phyloP scores from a whole-genome alignment of 306 rosid genomes.

The Senna tora region DNA sequence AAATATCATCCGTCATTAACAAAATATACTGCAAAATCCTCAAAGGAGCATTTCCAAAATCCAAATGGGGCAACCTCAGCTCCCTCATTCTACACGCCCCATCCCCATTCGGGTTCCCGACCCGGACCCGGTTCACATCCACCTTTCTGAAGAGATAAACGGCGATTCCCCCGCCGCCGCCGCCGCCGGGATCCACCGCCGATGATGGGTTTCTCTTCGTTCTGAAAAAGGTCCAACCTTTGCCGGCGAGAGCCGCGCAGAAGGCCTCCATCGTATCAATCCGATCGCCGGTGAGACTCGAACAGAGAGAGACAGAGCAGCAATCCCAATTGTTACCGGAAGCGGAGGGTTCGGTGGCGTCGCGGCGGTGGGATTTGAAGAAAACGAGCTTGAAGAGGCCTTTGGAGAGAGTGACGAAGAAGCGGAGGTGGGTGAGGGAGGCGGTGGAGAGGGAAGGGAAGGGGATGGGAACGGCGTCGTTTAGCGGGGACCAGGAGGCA shows the following conservation, averaged over 20 bases:
- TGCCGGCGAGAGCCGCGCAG: conserved; percentile 59
- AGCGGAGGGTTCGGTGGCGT: conserved; percentile 12
- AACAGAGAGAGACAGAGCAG: conserved; percentile 53
- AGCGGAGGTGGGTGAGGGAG: conserved; percentile 58
- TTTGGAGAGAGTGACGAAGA: conserved; percentile 51
- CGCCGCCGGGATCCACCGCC: conserved; percentile 25
- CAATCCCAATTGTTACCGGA: conserved; percentile 58
- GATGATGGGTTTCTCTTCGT: conserved; percentile 45
- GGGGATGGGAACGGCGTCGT: conserved; percentile 65
- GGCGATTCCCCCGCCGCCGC: conserved; percentile 34
- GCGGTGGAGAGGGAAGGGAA: conserved; percentile 59
- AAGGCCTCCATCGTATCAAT: conserved; percentile 57
- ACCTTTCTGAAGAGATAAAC: conserved; percentile 62
- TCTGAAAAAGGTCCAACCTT: conserved; percentile 67
- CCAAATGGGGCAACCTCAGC: conserved; percentile 63
- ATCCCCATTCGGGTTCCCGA: conserved; percentile 39
- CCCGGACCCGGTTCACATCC: conserved; percentile 55
- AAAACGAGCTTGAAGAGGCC: conserved; percentile 67
- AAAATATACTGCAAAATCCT: conserved; percentile 78
- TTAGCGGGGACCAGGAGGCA: conserved; percentile 36
- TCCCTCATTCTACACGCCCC: conserved; percentile 58
- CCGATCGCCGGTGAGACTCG: conserved; percentile 48
- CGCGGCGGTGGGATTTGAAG: conserved; percentile 40
- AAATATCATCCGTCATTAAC: conserved; percentile 66
- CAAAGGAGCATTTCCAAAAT: conserved; percentile 70